Conservation (phyloP, 2,329 filamentous ascomycete species). For the Tolypocladium nubicola region DNA sequence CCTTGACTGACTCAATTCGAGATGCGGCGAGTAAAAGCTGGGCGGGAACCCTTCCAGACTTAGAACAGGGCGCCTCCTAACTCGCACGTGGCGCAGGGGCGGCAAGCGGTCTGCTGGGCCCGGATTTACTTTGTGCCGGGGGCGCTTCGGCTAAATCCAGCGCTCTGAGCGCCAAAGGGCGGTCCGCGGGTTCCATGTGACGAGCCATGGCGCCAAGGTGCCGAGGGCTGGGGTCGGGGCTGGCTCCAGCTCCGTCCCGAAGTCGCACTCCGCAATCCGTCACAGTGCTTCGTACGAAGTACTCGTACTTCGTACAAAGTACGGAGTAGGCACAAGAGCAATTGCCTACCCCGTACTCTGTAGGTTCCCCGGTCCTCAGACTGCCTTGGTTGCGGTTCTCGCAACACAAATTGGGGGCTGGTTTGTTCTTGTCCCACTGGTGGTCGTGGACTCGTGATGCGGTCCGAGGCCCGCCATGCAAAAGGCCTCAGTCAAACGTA, state of each 20-base stretch:
- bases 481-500: background rate
- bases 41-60: background rate
- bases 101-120: background rate
- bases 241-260: background rate
- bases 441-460: no score
- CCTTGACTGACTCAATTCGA: background rate
- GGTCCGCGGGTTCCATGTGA: constrained; percentile 4
- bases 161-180: background rate
- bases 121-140: constrained; percentile 1
- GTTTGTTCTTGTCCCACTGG: background rate
- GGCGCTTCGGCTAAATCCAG: background rate
- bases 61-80: background rate
- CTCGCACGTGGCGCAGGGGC: background rate
- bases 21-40: background rate
- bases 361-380: no score
- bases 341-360: no score
- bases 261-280: background rate
- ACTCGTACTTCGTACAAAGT: no score
- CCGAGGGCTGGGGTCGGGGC: background rate
- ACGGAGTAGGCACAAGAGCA: no score
- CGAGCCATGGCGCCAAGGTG: background rate
- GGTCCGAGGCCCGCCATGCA: background rate
- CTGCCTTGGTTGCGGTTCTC: no score
- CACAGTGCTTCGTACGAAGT: no score
- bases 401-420: background rate